Evolutionary conservation across 768 basidiomycete genomes (phyloP).

Genomic region (Amanita phalloides): DNA sequence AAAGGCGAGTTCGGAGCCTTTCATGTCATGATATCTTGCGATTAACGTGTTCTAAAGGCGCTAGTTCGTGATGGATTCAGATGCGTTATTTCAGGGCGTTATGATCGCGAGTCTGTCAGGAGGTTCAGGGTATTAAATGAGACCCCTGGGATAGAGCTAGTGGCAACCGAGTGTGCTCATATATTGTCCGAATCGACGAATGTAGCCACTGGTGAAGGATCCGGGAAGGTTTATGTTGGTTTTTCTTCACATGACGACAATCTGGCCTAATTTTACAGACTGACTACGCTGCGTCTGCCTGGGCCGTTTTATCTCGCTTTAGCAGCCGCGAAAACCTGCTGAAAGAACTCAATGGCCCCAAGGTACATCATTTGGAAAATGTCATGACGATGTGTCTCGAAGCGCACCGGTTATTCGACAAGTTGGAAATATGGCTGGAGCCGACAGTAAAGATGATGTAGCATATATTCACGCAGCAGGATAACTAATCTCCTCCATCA

Average conservation of each 20-base stretch:
- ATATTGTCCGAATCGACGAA: conserved; percentile 1
- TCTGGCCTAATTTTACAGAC: background rate
- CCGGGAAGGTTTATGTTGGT: background rate
- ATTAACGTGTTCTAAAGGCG: conserved; percentile 1
- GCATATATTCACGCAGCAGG: too few relatives aligned
- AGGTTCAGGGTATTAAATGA: background rate
- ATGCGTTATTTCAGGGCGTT: background rate
- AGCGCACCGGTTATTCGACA: conserved; percentile 3
- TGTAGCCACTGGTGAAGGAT: background rate
- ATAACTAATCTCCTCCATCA: too few relatives aligned
- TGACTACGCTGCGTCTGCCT: background rate
- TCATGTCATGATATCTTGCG: background rate
- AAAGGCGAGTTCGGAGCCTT: background rate
- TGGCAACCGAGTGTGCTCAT: background rate
- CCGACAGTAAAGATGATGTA: background rate
- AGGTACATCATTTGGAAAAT: conserved; percentile 7
- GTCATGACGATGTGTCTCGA: conserved; percentile 6
- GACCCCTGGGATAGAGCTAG: background rate
- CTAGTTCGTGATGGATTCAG: conserved; percentile 4
- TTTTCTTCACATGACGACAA: background rate
- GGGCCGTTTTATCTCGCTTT: background rate
- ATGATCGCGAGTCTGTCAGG: background rate
- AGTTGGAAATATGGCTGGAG: conserved; percentile 4
- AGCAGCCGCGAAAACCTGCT: background rate
- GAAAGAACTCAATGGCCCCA: conserved; percentile 2